phyloP scores from a whole-genome alignment of 1,284 basidiomycete species.

The Ceratobasidium sp. region DNA sequence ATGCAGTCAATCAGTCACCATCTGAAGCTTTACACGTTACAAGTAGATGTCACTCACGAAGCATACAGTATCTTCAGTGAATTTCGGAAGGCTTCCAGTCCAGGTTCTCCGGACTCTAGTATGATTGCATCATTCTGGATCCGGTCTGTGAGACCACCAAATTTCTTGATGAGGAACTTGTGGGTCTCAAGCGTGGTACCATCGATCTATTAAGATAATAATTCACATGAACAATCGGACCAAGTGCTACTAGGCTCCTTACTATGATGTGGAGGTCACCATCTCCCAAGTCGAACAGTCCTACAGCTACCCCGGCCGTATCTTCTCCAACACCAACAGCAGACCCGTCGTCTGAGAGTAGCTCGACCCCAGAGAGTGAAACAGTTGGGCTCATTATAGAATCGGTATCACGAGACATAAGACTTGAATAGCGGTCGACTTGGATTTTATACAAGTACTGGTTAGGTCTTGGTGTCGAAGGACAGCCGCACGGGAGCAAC shows the following conservation, averaged over 20 bases:
- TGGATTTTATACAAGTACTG: no score
- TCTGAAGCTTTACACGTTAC: neutral
- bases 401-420: no score
- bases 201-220: neutral
- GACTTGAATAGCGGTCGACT: no score
- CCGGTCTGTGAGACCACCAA: neutral
- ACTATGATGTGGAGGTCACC: slow-evolving; percentile 17
- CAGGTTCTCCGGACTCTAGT: neutral
- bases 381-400: no score
- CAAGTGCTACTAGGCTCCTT: neutral
- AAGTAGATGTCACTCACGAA: neutral
- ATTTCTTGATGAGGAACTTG: slow-evolving; percentile 7
- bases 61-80: slow-evolving; percentile 13
- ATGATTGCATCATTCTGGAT: neutral
- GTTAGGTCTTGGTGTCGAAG: no score
- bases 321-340: no score
- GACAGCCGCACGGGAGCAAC: no score
- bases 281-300: slow-evolving; percentile 22
- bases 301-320: no score
- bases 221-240: neutral
- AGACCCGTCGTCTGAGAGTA: no score
- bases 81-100: neutral
- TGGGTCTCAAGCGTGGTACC: neutral
- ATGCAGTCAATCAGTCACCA: neutral
- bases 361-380: no score